Conservation (phyloP, 208 protist species). For the Angomonas deanei region DNA sequence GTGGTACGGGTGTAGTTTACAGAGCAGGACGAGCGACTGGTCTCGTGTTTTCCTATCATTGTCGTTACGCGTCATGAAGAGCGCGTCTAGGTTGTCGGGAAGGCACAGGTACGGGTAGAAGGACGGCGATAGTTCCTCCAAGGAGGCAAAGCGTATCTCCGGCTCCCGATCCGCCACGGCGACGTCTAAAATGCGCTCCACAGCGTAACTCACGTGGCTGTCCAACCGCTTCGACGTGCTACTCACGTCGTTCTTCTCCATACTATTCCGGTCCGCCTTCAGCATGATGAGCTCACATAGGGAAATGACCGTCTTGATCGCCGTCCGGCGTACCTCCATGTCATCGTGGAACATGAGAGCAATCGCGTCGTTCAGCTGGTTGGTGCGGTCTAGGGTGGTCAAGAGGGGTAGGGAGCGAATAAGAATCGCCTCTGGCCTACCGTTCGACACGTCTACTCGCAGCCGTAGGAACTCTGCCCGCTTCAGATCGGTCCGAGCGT, state of each 20-base stretch:
- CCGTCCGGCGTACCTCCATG: constrained; percentile 45
- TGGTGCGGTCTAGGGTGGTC: constrained; percentile 58
- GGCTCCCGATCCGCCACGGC: constrained; percentile 69
- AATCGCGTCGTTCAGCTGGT: constrained; percentile 61
- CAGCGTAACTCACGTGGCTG: constrained; percentile 49
- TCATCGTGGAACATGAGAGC: constrained; percentile 75
- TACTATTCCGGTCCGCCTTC: constrained; percentile 7
- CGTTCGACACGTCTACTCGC: constrained; percentile 37
- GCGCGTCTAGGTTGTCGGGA: constrained; percentile 70
- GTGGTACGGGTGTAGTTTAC: constrained; percentile 63
- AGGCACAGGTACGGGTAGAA: constrained; percentile 79
- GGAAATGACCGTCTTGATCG: constrained; percentile 49
- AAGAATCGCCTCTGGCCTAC: constrained; percentile 31
- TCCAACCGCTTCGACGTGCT: constrained; percentile 28
- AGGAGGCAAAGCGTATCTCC: constrained; percentile 53
- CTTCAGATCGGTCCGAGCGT: constrained; percentile 22
- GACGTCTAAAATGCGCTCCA: constrained; percentile 77
- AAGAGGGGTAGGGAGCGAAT: constrained; percentile 68
- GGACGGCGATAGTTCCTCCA: constrained; percentile 44
- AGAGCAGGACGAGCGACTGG: constrained; percentile 65
- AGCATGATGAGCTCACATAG: constrained; percentile 64
- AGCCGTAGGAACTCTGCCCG: constrained; percentile 32
- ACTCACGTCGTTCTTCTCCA: not conserved
- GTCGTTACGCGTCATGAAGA: constrained; percentile 84
- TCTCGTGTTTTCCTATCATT: constrained; percentile 42